Evolutionary conservation across 2,329 filamentous ascomycete genomes (phyloP).

Genomic region (Colletotrichum sp.): DNA sequence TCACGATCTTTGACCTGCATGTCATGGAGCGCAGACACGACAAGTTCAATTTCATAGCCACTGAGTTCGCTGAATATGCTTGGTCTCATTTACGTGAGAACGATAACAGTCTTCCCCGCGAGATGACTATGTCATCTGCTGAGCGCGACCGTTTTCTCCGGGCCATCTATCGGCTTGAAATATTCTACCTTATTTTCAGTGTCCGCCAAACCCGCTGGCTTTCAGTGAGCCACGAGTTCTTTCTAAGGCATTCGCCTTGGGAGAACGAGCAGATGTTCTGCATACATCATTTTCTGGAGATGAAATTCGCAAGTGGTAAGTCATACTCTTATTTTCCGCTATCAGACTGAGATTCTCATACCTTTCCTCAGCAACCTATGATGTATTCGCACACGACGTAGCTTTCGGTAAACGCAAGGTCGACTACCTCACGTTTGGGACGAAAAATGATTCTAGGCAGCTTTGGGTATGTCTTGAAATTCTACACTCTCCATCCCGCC

Average conservation of each 20-base stretch:
- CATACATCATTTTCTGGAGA: not conserved
- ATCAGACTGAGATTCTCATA: not conserved
- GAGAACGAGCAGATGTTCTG: not conserved
- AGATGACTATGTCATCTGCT: not conserved
- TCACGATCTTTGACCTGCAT: not conserved
- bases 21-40: not conserved
- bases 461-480: accelerated
- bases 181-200: not conserved
- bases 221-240: not conserved
- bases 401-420: not conserved
- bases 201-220: too few relatives aligned
- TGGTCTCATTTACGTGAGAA: too few relatives aligned
- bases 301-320: accelerated
- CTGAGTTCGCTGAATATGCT: accelerated
- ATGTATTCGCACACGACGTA: not conserved
- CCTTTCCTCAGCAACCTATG: not conserved
- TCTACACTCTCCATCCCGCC: not conserved
- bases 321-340: accelerated
- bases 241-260: not conserved
- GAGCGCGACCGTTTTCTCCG: not conserved
- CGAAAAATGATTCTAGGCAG: not conserved
- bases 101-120: too few relatives aligned
- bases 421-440: accelerated
- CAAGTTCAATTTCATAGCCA: accelerated
- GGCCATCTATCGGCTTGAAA: not conserved